phyloP scores from a whole-genome alignment of 805 yeast species.

The Myxozyma lipomycoides region DNA sequence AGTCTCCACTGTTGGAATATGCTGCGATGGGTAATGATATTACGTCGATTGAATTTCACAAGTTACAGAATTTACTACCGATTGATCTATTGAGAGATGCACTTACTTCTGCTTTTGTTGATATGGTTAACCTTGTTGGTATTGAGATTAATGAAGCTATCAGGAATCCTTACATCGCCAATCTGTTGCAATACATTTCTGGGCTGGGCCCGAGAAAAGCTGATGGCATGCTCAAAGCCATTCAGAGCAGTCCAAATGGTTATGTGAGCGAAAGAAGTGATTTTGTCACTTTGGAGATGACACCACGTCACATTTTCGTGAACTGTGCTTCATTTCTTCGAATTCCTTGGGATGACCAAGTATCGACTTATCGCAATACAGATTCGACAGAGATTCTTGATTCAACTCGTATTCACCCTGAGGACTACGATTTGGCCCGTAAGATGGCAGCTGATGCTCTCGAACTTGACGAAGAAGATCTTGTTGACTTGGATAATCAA shows the following conservation, averaged over 20 bases:
- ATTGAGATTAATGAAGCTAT: conserved; percentile 90
- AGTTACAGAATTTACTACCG: conserved; percentile 67
- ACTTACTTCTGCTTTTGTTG: conserved; percentile 78
- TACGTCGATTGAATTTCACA: conserved; percentile 57
- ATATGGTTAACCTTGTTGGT: conserved; percentile 85
- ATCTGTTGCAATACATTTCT: conserved; percentile 68
- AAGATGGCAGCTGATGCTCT: conserved; percentile 98
- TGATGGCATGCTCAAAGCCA: conserved; percentile 73
- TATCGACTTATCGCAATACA: conserved; percentile 52
- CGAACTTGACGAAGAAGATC: conserved; percentile 91
- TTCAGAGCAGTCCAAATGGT: conserved; percentile 61
- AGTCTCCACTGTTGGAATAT: conserved; percentile 89
- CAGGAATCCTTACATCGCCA: conserved; percentile 66
- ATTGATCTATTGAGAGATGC: conserved; percentile 61
- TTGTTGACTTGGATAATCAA: conserved; percentile 71
- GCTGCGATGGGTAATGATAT: conserved; percentile 75
- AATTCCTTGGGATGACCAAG: conserved; percentile 56
- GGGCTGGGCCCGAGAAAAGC: conserved; percentile 98
- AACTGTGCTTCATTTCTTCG: conserved; percentile 88
- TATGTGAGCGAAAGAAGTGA: conserved; percentile 67
- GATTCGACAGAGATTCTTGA: conserved; percentile 65
- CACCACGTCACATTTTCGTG: conserved; percentile 77
- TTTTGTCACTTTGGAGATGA: conserved; percentile 71
- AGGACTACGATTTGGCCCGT: conserved; percentile 91
- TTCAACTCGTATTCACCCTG: conserved; percentile 95